Evolutionary conservation across 306 rosid species (phyloP).

Genomic region (Canavalia gladiata): DNA sequence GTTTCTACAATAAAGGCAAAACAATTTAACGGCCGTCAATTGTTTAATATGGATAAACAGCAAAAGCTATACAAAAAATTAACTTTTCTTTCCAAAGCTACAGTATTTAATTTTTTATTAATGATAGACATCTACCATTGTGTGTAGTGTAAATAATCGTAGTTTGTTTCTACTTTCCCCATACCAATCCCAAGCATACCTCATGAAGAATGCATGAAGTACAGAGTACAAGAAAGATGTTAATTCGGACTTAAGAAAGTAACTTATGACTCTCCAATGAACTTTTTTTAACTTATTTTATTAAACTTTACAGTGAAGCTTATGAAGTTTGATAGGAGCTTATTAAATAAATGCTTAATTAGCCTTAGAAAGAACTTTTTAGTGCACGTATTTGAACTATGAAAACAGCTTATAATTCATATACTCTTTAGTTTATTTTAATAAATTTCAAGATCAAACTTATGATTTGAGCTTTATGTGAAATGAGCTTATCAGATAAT

Average conservation of each 20-base stretch:
- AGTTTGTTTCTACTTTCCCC: background rate
- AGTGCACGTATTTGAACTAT: background rate
- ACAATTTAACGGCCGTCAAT: slow-evolving; percentile 32
- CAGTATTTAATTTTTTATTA: background rate
- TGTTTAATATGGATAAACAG: slow-evolving; percentile 9
- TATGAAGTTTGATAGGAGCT: background rate
- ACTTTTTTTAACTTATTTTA: background rate
- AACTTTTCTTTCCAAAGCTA: background rate
- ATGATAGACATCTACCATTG: background rate
- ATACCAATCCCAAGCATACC: slow-evolving; percentile 7
- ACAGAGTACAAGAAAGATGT: background rate
- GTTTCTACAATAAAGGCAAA: slow-evolving; percentile 63
- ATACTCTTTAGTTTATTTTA: background rate
- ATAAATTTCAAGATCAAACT: background rate
- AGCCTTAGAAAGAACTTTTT: too few species aligned
- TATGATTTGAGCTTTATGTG: too few species aligned
- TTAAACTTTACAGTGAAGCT: background rate
- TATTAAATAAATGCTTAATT: background rate
- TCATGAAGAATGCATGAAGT: background rate
- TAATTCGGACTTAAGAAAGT: background rate
- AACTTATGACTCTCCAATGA: background rate
- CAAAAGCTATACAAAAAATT: background rate
- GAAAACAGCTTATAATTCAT: background rate
- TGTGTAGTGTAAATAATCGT: background rate
- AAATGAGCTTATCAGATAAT: too few species aligned